These are phyloP conservation scores for Cubamyces sp. DNA, from an alignment of 768 basidiomycete species.

Conservation along the genomic window DNA sequence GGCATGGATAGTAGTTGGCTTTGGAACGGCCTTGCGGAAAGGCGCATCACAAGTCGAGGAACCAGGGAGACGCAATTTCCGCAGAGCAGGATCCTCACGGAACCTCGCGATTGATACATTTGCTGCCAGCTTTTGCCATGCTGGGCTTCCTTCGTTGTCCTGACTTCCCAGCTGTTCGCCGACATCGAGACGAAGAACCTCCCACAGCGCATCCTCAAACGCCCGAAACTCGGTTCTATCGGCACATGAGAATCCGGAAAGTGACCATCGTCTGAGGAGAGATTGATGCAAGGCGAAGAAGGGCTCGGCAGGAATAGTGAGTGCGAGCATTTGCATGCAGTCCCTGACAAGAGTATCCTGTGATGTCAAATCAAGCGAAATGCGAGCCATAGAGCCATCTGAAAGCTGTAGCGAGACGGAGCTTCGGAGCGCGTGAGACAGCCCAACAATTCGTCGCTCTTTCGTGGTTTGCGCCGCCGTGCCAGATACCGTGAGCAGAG, in stretches of 20 bases:
- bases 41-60: background rate
- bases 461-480: background rate
- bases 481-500: background rate
- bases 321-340: conserved; percentile 64
- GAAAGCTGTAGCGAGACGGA: conserved; percentile 56
- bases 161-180: background rate
- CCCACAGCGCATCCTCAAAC: conserved; percentile 55
- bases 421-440: conserved; percentile 54
- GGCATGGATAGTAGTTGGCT: conserved; percentile 52
- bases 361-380: conserved; percentile 59
- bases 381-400: conserved; percentile 50
- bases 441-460: conserved; percentile 39
- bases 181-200: conserved; percentile 44
- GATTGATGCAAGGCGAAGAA: conserved; percentile 58
- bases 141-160: conserved; percentile 22
- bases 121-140: conserved; percentile 54
- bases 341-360: conserved; percentile 58
- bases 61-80: conserved; percentile 45
- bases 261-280: conserved; percentile 65
- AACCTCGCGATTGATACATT: conserved; percentile 53
- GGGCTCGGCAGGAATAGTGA: conserved; percentile 57
- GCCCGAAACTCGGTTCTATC: conserved; percentile 60
- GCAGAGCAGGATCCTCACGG: conserved; percentile 62
- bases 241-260: conserved; percentile 44
- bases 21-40: conserved; percentile 1